A percentile compares a stretch with the other conserved stretches of the same genome.
Evolutionary conservation across 2,329 filamentous ascomycete genomes (phyloP).

Genomic region (Colletotrichum tropicicola): DNA sequence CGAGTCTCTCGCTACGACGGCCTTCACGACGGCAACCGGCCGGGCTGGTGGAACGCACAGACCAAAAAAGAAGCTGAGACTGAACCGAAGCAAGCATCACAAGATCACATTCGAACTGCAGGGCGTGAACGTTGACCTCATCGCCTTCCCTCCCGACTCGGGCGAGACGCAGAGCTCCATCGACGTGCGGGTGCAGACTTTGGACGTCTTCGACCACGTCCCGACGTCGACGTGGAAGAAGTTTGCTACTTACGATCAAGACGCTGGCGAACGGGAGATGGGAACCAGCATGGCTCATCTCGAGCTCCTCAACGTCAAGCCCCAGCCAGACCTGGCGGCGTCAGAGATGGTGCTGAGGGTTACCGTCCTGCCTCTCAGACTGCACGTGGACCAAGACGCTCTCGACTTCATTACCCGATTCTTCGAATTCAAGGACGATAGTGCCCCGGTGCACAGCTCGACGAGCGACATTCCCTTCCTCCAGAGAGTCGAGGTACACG

Average conservation of each 20-base stretch:
- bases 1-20: slow-evolving; percentile 84
- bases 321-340: slow-evolving; percentile 83
- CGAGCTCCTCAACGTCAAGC: slow-evolving; percentile 87
- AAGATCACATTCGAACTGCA: slow-evolving; percentile 96
- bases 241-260: slow-evolving; percentile 92
- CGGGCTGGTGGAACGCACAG: slow-evolving; percentile 53
- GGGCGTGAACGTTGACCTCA: slow-evolving; percentile 83
- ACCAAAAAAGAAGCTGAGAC: slow-evolving; percentile 67
- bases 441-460: slow-evolving; percentile 60
- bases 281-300: slow-evolving; percentile 90
- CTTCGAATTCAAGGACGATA: slow-evolving; percentile 95
- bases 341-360: slow-evolving; percentile 88
- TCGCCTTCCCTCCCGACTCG: slow-evolving; percentile 78
- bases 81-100: slow-evolving; percentile 87
- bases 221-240: slow-evolving; percentile 98
- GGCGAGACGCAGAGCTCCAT: slow-evolving; percentile 89
- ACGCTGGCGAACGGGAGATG: slow-evolving; percentile 86
- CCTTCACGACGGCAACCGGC: slow-evolving; percentile 67
- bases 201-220: slow-evolving; percentile 94
- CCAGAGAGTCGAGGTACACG: slow-evolving; percentile 87
- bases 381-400: slow-evolving; percentile 97
- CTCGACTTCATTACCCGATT: slow-evolving; percentile 97
- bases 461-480: slow-evolving; percentile 84
- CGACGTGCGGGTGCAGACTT: slow-evolving; percentile 81
- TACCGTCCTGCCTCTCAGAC: slow-evolving; percentile 81